Percentiles rank a stretch among this genome's conserved stretches.
Conservation (phyloP, 1,284 basidiomycete genomes). For the Exobasidium rhododendri region DNA sequence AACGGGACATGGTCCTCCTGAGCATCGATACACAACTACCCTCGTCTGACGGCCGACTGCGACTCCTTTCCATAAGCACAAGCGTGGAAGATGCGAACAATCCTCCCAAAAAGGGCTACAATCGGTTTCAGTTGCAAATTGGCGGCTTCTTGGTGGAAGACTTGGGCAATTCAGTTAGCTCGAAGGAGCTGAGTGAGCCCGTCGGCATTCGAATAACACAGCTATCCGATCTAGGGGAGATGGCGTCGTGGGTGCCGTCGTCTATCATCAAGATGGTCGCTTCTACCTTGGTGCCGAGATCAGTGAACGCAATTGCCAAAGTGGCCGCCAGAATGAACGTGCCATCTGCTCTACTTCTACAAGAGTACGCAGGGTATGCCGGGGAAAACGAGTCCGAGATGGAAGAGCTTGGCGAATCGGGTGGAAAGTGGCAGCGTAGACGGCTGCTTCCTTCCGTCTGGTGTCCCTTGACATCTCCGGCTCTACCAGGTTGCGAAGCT, state of each 20-base stretch:
- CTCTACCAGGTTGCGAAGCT: too few relatives aligned
- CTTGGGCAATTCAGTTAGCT: conserved; percentile 18
- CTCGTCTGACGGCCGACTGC: conserved; percentile 15
- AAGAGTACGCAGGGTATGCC: background rate
- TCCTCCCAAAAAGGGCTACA: conserved; percentile 38
- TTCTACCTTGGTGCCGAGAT: conserved; percentile 36
- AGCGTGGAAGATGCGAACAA: conserved; percentile 28
- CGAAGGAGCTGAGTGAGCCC: background rate
- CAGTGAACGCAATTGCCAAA: conserved; percentile 36
- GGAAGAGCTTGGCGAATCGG: background rate
- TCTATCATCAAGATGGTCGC: conserved; percentile 46
- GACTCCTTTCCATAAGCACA: conserved; percentile 36
- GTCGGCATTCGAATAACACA: conserved; percentile 35
- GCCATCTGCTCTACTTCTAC: conserved; percentile 17
- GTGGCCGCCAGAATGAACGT: conserved; percentile 33
- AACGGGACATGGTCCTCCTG: conserved; percentile 41
- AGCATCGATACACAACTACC: conserved; percentile 38
- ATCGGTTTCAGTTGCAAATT: conserved; percentile 33
- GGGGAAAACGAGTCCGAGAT: background rate
- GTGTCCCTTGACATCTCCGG: too few relatives aligned
- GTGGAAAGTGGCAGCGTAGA: background rate
- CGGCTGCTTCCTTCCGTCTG: background rate
- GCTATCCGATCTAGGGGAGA: conserved; percentile 40
- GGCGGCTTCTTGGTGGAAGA: conserved; percentile 50
- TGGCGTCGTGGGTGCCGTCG: conserved; percentile 43